These are phyloP conservation scores for Fusarium tuaranense DNA, from an alignment of 2,329 filamentous ascomycete genomes.

Conservation along the genomic window DNA sequence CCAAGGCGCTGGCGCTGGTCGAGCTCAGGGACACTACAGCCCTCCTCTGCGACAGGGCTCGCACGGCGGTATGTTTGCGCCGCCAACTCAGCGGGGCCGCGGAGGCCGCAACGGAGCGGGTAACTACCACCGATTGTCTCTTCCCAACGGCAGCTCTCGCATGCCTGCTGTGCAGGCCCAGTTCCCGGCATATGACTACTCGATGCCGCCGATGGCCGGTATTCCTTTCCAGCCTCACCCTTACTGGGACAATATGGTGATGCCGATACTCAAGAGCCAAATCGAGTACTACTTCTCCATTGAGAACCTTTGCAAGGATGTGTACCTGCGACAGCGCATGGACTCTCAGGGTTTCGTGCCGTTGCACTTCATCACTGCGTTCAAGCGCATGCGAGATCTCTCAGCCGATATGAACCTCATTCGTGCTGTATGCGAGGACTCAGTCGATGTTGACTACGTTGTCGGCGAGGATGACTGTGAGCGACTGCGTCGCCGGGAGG, in stretches of 20 bases:
- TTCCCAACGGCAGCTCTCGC: slow-evolving; percentile 51
- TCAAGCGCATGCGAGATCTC: slow-evolving; percentile 74
- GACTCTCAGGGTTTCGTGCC: slow-evolving; percentile 94
- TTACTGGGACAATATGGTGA: slow-evolving; percentile 65
- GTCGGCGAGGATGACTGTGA: slow-evolving; percentile 82
- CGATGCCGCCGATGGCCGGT: slow-evolving; percentile 54
- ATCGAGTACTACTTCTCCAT: slow-evolving; percentile 98
- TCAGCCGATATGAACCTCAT: slow-evolving; percentile 76
- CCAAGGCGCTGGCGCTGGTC: slow-evolving; percentile 49
- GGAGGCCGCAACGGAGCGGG: slow-evolving; percentile 49
- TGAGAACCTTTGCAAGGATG: slow-evolving; percentile 94
- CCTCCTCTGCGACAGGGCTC: slow-evolving; percentile 57
- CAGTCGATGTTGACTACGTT: slow-evolving; percentile 79
- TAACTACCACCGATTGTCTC: slow-evolving; percentile 55
- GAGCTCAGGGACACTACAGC: slow-evolving; percentile 56
- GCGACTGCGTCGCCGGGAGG: slow-evolving; percentile 78
- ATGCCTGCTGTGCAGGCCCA: slow-evolving; percentile 53
- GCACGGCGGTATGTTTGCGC: slow-evolving; percentile 51
- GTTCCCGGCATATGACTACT: slow-evolving; percentile 54
- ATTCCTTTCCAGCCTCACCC: slow-evolving; percentile 52
- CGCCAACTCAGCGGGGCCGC: slow-evolving; percentile 50
- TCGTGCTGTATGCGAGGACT: slow-evolving; percentile 79
- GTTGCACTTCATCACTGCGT: slow-evolving; percentile 82
- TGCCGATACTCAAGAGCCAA: slow-evolving; percentile 60
- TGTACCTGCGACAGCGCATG: slow-evolving; percentile 90